Percentiles rank a stretch among this genome's conserved stretches.
Conservation (phyloP, 169 alveolate species). For the Toxoplasma gondii region DNA sequence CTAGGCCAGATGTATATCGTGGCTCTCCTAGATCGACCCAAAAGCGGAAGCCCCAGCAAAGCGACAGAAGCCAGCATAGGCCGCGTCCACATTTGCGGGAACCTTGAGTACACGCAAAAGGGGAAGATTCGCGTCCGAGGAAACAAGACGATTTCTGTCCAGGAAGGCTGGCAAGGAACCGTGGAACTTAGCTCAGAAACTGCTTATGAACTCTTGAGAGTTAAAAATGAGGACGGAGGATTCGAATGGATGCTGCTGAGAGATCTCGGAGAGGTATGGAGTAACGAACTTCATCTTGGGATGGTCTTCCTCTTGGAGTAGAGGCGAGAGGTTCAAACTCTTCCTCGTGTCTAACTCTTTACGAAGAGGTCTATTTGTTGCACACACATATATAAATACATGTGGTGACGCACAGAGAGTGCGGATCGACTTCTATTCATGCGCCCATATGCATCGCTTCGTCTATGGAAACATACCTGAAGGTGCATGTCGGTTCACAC, state of each 20-base stretch:
- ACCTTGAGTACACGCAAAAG: constrained; percentile 62
- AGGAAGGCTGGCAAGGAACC: neutral
- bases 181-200: constrained; percentile 64
- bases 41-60: constrained; percentile 17
- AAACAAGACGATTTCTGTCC: neutral
- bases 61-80: constrained; percentile 29
- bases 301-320: too few relatives aligned
- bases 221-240: constrained; percentile 56
- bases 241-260: constrained; percentile 76
- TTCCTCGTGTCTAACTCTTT: neutral
- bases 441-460: too few relatives aligned
- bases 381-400: neutral
- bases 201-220: constrained; percentile 73
- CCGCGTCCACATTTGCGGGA: constrained; percentile 60
- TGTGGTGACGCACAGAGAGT: neutral
- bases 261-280: constrained; percentile 72
- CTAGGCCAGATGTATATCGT: constrained; percentile 73
- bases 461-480: too few relatives aligned
- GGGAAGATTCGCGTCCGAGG: constrained; percentile 55
- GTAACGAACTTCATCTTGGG: neutral
- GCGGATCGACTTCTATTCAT: neutral
- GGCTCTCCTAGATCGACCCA: constrained; percentile 73
- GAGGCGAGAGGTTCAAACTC: neutral
- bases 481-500: too few relatives aligned
- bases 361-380: neutral